These are phyloP conservation scores for Pyrenopolyporus hunteri DNA, from an alignment of 495 filamentous ascomycete genomes.

Conservation along the genomic window DNA sequence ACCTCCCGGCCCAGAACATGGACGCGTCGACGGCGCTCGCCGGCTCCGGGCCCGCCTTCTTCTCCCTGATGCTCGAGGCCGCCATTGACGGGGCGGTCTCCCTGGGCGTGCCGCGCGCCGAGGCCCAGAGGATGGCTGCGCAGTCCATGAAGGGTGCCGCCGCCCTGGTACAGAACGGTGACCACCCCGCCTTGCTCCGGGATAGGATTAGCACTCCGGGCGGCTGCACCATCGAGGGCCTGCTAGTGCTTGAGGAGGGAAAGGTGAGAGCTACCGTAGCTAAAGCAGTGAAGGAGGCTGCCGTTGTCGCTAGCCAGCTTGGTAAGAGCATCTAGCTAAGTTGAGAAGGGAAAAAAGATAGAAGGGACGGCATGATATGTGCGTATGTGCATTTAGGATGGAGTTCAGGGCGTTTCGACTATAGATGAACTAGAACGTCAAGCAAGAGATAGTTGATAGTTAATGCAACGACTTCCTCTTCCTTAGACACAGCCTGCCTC, in stretches of 20 bases:
- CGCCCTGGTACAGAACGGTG: constrained; percentile 69
- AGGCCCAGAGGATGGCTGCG: constrained; percentile 81
- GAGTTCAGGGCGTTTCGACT: constrained; percentile 24
- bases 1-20: constrained; percentile 70
- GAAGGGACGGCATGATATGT: constrained; percentile 2
- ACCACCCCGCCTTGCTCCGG: constrained; percentile 76
- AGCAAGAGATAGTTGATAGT: constrained; percentile 1
- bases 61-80: constrained; percentile 77
- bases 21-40: constrained; percentile 77
- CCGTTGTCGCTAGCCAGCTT: constrained; percentile 74
- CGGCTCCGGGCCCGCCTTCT: constrained; percentile 80
- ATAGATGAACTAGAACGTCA: constrained; percentile 10
- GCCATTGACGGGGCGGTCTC: constrained; percentile 80
- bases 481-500: no score
- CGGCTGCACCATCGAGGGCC: constrained; percentile 79
- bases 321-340: constrained; percentile 62
- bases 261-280: constrained; percentile 71
- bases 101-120: constrained; percentile 77
- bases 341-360: constrained; percentile 45
- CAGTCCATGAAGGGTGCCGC: constrained; percentile 79
- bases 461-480: constrained; percentile 1
- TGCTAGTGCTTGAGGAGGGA: constrained; percentile 79
- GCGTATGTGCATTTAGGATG: constrained; percentile 22
- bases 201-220: constrained; percentile 83
- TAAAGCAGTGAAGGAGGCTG: constrained; percentile 77